Base-by-base conservation (phyloP, 768 basidiomycete species). In the Podaxis carcinomalis region DNA sequence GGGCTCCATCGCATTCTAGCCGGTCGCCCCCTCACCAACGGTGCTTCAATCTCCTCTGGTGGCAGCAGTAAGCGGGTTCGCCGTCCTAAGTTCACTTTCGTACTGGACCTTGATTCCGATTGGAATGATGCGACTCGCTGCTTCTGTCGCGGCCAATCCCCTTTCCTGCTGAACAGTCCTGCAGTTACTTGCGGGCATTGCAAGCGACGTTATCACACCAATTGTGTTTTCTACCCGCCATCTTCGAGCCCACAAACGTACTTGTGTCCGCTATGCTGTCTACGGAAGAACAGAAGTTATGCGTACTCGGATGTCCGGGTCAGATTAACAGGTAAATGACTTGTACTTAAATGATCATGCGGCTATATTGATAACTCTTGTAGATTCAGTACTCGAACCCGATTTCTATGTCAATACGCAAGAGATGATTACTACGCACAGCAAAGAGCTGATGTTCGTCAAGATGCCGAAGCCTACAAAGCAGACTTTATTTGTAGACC, bases 1-100 rank as follows among this genome's bases (percentile, higher is more conserved):
- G 88, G 89, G 7, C 72, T 94, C 51, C 92, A 94, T 72, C 87
- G 92, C 6, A 86, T 91, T 57, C 80, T 93, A 32, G 91, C 91
- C 16, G 83, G 82, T 36, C 83, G 87, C 59, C 87, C 88, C 39
- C 53, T 61, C 5, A 55, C 53, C 11, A 61, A 61, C 36, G 59
- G 59, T 16, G 25, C 35, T 49, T 36, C 46, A 23, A 37, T 49
- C 9, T 52, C 59, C 1, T 23, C 59, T 13, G 21, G 66, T 62
- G 70, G 80, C 56, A 69, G 64, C 77, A 70, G 83, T 79, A 90
- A 74, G 65, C 82, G 86, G n/a, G 27, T n/a, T 44, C 75, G 80
- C 61, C 76, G 78, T 27, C 77, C 77, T 16, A 84, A 82, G 46
- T 89, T 93, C 65, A 81, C 78, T 5, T 92, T 93, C 66, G 88